phyloP scores from a whole-genome alignment of 345 rosid species.

The Geranium brycei region DNA sequence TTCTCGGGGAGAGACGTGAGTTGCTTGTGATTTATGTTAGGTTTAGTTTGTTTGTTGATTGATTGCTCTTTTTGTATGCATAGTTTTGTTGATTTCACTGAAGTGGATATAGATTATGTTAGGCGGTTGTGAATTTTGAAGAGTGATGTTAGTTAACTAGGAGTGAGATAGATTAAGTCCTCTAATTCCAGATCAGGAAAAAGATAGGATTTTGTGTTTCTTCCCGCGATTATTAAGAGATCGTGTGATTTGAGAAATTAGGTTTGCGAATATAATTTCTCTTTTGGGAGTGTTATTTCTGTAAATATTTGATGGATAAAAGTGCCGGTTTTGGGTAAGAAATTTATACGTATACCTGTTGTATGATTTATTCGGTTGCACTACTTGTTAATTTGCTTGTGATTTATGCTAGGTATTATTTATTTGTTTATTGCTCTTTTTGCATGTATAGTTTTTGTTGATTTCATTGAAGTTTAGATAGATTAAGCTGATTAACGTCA shows the following conservation, averaged over 20 bases:
- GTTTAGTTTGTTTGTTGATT: not conserved
- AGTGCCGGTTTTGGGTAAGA: not conserved
- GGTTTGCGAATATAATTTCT: no score
- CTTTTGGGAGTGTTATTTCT: no score
- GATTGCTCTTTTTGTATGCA: not conserved
- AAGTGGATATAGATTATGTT: not conserved
- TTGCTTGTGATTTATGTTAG: constrained; percentile 7
- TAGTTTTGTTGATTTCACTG: not conserved
- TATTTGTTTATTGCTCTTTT: not conserved
- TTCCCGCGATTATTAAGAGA: no score
- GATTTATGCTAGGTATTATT: not conserved
- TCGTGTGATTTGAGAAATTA: no score
- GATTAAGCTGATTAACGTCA: constrained; percentile 7
- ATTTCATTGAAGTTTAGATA: not conserved
- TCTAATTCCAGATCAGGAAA: no score
- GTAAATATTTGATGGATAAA: no score
- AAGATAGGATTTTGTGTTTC: no score
- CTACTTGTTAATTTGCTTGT: not conserved
- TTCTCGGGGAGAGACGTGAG: constrained; percentile 70
- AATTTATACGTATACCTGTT: no score
- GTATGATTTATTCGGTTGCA: not conserved
- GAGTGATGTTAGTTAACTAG: not conserved
- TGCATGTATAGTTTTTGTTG: no score
- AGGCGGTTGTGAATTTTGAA: constrained; percentile 8
- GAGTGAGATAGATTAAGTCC: not conserved